Percentiles rank a stretch among this genome's conserved stretches.
Evolutionary conservation across 139 green algal genomes (phyloP).

Genomic region (Chlorella vulgaris): DNA sequence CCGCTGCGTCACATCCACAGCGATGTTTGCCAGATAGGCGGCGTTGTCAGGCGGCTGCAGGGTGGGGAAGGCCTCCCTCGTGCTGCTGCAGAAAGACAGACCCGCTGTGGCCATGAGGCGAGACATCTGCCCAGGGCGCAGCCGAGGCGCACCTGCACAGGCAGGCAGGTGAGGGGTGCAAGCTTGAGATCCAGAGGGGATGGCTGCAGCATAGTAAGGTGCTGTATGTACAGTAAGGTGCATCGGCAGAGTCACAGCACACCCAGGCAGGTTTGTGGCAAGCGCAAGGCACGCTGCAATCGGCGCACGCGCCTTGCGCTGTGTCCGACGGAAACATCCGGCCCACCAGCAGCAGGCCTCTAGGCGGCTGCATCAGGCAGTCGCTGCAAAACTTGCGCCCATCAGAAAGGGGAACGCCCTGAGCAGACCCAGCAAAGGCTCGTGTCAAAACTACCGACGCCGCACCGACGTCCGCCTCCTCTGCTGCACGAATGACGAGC

Average conservation of each 20-base stretch:
- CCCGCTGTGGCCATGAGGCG: conserved; percentile 18
- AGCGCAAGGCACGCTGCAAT: too few species aligned
- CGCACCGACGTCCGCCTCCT: conserved; percentile 6
- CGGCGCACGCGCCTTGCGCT: too few species aligned
- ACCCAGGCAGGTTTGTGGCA: too few species aligned
- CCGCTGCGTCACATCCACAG: conserved; percentile 40
- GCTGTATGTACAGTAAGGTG: not conserved
- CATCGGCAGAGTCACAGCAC: not conserved
- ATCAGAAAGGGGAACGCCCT: not conserved
- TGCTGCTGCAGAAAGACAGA: conserved; percentile 23
- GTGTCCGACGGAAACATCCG: not conserved
- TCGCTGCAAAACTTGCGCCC: conserved; percentile 18
- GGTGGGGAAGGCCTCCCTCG: conserved; percentile 20
- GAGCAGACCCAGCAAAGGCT: conserved; percentile 8
- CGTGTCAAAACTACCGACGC: conserved; percentile 23
- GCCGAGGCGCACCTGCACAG: not conserved
- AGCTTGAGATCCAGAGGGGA: not conserved
- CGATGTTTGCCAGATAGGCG: conserved; percentile 52
- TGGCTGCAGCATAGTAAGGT: not conserved
- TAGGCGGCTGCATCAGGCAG: conserved; percentile 5
- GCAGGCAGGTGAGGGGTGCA: not conserved
- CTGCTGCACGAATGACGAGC: not conserved
- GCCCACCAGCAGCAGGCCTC: conserved; percentile 23
- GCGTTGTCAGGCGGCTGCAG: conserved; percentile 35
- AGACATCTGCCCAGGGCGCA: conserved; percentile 6